A percentile compares a stretch with the other conserved stretches of the same genome.
phyloP scores from a whole-genome alignment of 441 rosid species.

The Flueggea neowawraea region DNA sequence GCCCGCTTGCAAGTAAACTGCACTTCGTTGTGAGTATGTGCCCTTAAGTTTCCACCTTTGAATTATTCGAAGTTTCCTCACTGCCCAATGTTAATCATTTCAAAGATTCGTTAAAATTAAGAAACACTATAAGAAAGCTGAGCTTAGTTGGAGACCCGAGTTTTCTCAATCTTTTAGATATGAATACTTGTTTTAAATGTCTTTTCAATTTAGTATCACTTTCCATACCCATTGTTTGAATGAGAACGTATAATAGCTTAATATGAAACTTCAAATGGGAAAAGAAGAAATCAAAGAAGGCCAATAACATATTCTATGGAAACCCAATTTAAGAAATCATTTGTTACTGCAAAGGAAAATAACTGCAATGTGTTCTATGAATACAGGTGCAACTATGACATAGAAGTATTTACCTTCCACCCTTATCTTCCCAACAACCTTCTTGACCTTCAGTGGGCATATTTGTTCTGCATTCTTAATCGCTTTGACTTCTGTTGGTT shows the following conservation, averaged over 20 bases:
- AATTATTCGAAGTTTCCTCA: conserved; percentile 71
- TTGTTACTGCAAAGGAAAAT: no score
- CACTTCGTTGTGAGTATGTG: conserved; percentile 70
- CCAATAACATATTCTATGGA: neutral
- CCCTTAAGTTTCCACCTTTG: conserved; percentile 73
- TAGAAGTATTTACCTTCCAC: conserved; percentile 67
- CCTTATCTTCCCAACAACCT: conserved; percentile 69
- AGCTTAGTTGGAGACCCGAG: neutral
- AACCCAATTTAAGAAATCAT: neutral
- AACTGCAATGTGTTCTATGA: neutral
- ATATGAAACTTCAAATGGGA: conserved; percentile 1
- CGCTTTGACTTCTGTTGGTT: conserved; percentile 41
- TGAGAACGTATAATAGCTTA: neutral
- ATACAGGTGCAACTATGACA: conserved; percentile 1
- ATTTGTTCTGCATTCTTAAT: conserved; percentile 43
- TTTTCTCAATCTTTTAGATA: neutral
- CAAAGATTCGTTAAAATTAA: conserved; percentile 12
- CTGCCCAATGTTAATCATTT: conserved; percentile 39
- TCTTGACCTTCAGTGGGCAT: conserved; percentile 51
- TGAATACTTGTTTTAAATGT: neutral
- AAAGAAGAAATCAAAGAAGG: conserved; percentile 2
- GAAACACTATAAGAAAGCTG: neutral
- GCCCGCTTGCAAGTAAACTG: conserved; percentile 69
- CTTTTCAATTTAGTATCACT: neutral
- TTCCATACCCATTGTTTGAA: neutral